Base-by-base conservation (phyloP, 768 basidiomycete genomes). In the Mycena filopes region DNA sequence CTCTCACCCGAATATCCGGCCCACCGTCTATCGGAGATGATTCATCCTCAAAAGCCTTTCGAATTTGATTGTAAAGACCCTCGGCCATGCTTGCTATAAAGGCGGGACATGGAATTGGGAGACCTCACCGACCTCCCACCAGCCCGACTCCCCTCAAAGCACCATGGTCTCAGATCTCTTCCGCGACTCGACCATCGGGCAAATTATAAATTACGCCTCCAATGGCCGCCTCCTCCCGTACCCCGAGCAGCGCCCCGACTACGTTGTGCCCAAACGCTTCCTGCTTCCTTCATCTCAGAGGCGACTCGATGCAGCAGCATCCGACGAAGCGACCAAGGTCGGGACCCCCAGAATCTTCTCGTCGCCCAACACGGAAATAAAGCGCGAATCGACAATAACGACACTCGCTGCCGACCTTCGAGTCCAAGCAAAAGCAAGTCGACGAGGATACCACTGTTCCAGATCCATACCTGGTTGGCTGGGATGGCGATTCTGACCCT, bases 161-260 rank as follows among this genome's bases (percentile, higher is more conserved):
- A 21, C 21, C 55, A 67, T 66, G 65, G 65, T 69, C 38, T 43
- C 53, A 43, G 59, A 71, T 13, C 61, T 73, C 4, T 67, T 78
- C 41, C 73, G 69, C 48, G 76, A 77, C 60, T 73, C 76, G 2
- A 66, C 73, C 43, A 64, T 75, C 55, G 75, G 76, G 20, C 73
- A 77, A 59, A 50, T 71, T 28, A 61, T 78, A 46, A 74, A 77
- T 59, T 70, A 67, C 9, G 29, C 67, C 16, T 75, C 76, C 20
- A 70, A 62, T 1, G 70, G 69, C 63, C 33, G 67, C 57, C 28
- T 62, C 58, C 20, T 75, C 65, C 66, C 72, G 18, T 67, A 71
- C 38, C 61, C 60, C 11, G 71, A 72, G 33, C 63, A 72, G 55
- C 66, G 64, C 25, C 57, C 64, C 0, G 67, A 55, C 26, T 72